These are phyloP conservation scores for Lactarius psammicola DNA, from an alignment of 768 basidiomycete species.

Conservation along the genomic window DNA sequence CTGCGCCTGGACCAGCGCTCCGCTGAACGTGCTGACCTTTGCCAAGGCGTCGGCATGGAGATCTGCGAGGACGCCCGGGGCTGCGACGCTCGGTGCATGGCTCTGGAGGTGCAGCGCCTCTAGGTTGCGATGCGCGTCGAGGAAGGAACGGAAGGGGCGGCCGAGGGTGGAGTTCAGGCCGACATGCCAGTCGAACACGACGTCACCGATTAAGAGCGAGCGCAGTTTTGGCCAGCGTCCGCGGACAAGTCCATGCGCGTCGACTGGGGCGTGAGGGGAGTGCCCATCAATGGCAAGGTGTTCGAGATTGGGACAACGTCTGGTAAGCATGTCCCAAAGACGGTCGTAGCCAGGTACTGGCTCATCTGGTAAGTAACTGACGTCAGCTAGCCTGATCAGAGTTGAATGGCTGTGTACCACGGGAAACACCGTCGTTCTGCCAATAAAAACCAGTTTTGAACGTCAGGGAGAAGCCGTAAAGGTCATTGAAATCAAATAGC, in stretches of 20 bases:
- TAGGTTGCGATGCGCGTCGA: slow-evolving; percentile 61
- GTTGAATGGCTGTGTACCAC: slow-evolving; percentile 45
- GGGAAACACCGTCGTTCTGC: slow-evolving; percentile 52
- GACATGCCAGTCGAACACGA: slow-evolving; percentile 57
- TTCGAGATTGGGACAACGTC: slow-evolving; percentile 62
- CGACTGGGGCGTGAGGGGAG: slow-evolving; percentile 50
- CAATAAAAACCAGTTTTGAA: slow-evolving; percentile 63
- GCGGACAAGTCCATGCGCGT: slow-evolving; percentile 52
- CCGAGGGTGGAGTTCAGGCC: slow-evolving; percentile 39
- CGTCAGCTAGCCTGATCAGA: background rate
- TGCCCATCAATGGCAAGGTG: slow-evolving; percentile 58
- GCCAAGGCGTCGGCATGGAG: slow-evolving; percentile 29
- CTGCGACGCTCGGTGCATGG: slow-evolving; percentile 25
- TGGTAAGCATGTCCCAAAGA: slow-evolving; percentile 71
- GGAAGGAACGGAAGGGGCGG: slow-evolving; percentile 62
- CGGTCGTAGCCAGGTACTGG: slow-evolving; percentile 44
- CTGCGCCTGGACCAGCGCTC: slow-evolving; percentile 65
- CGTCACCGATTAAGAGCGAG: slow-evolving; percentile 60
- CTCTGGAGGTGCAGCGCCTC: slow-evolving; percentile 50
- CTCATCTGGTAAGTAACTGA: slow-evolving; percentile 42
- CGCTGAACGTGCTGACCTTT: slow-evolving; percentile 53
- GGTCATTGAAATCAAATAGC: slow-evolving; percentile 67
- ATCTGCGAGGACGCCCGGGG: slow-evolving; percentile 27
- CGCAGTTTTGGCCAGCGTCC: slow-evolving; percentile 69
- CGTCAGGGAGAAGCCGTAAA: slow-evolving; percentile 59